phyloP scores from a whole-genome alignment of 306 rosid genomes.

The Trichosanthes truncata region DNA sequence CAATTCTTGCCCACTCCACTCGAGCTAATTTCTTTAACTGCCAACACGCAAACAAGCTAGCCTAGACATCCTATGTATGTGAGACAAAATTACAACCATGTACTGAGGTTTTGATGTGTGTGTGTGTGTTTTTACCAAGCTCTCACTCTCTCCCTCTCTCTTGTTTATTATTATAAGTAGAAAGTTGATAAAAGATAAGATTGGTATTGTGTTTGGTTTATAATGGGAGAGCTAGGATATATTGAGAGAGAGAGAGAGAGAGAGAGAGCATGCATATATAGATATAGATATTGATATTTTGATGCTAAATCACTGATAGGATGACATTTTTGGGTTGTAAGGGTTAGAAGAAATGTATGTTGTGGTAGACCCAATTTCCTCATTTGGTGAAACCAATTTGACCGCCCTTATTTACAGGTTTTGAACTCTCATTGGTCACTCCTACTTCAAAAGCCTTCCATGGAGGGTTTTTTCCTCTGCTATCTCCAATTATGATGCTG shows the following conservation, averaged over 20 bases:
- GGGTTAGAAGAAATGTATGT: background rate
- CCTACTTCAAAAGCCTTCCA: background rate
- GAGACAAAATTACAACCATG: no score
- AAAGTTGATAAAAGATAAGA: background rate
- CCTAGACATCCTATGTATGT: background rate
- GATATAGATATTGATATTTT: no score
- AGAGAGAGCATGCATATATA: no score
- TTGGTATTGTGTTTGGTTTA: background rate
- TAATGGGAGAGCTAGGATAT: no score
- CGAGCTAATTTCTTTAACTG: background rate
- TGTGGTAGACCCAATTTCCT: conserved; percentile 23
- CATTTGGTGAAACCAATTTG: conserved; percentile 29
- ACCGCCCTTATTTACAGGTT: conserved; percentile 6
- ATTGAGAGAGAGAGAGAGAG: no score
- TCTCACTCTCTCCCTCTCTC: no score
- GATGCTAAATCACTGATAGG: no score
- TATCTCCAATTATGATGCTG: background rate
- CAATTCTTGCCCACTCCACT: background rate
- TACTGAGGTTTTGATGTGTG: no score
- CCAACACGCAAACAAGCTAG: background rate
- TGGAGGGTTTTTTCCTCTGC: background rate
- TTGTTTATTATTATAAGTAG: background rate
- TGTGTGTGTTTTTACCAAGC: no score
- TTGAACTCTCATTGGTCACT: conserved; percentile 31
- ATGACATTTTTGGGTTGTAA: background rate